Percentiles rank a stretch among this genome's conserved stretches.
phyloP scores from a whole-genome alignment of 345 rosid genomes.

The Raphanus sativus region DNA sequence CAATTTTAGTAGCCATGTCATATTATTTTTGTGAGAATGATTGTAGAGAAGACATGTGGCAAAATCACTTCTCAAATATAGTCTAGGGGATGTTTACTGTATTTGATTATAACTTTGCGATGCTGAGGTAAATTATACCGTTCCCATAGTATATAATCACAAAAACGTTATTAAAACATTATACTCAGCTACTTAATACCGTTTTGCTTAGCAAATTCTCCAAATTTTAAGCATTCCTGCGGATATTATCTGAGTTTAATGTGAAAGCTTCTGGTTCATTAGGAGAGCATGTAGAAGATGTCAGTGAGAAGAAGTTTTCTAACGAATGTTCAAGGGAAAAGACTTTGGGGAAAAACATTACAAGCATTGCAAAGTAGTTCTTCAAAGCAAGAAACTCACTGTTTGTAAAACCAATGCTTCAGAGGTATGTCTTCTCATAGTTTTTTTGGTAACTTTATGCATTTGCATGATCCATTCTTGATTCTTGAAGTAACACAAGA shows the following conservation, averaged over 20 bases:
- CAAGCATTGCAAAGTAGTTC: conserved; percentile 54
- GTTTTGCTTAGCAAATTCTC: too few species aligned
- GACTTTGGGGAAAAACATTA: conserved; percentile 46
- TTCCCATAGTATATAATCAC: too few species aligned
- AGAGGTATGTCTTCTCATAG: conserved; percentile 48
- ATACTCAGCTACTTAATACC: too few species aligned
- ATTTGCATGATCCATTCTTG: not conserved
- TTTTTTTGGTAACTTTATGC: conserved; percentile 4
- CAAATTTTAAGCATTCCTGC: not conserved
- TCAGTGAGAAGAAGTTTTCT: conserved; percentile 39
- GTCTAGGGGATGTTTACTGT: too few species aligned
- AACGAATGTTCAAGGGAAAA: conserved; percentile 44
- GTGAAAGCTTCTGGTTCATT: conserved; percentile 14
- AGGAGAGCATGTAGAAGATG: conserved; percentile 18
- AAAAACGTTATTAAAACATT: too few species aligned
- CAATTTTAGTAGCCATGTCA: too few species aligned
- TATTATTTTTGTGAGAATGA: too few species aligned
- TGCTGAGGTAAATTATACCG: too few species aligned
- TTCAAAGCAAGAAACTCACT: conserved; percentile 50
- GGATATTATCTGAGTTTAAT: conserved; percentile 70
- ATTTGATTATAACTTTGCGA: too few species aligned
- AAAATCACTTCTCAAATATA: too few species aligned
- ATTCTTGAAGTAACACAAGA: not conserved
- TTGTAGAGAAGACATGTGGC: too few species aligned
- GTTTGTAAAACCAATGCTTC: conserved; percentile 47